Percentiles rank a stretch among this genome's conserved stretches.
Evolutionary conservation across 1,284 basidiomycete species (phyloP).

Genomic region (Apiotrichum montevideense): DNA sequence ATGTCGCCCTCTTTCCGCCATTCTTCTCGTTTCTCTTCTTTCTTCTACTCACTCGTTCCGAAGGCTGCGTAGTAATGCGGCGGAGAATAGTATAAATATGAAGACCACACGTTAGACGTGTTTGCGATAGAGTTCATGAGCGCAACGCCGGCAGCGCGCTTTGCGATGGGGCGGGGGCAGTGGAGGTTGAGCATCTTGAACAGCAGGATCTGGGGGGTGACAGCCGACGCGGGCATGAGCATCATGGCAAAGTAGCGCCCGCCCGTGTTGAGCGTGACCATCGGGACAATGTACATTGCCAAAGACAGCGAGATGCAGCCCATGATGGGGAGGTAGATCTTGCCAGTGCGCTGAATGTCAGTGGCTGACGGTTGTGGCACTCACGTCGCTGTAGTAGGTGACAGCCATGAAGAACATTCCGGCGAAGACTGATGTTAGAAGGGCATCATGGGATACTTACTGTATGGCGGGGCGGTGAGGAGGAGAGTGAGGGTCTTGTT

Average conservation of each 20-base stretch:
- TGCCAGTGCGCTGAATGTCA: conserved; percentile 53
- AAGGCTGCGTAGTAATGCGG: conserved; percentile 44
- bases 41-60: conserved; percentile 15
- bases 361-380: conserved; percentile 17
- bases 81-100: conserved; percentile 39
- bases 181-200: background rate
- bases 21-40: too few relatives aligned
- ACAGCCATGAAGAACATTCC: conserved; percentile 18
- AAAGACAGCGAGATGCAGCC: conserved; percentile 17
- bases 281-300: conserved; percentile 25
- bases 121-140: conserved; percentile 45
- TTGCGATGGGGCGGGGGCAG: conserved; percentile 33
- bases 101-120: conserved; percentile 46
- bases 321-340: conserved; percentile 23
- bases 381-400: conserved; percentile 45
- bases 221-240: conserved; percentile 13
- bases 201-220: background rate
- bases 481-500: conserved; percentile 40
- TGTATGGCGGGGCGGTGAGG: conserved; percentile 41
- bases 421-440: conserved; percentile 16
- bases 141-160: conserved; percentile 45
- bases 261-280: conserved; percentile 18
- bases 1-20: too few relatives aligned
- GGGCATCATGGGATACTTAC: too few relatives aligned
- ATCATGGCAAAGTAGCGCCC: conserved; percentile 24